Evolutionary conservation across 2,329 filamentous ascomycete species (phyloP).

Genomic region (Exophiala spinifera): DNA sequence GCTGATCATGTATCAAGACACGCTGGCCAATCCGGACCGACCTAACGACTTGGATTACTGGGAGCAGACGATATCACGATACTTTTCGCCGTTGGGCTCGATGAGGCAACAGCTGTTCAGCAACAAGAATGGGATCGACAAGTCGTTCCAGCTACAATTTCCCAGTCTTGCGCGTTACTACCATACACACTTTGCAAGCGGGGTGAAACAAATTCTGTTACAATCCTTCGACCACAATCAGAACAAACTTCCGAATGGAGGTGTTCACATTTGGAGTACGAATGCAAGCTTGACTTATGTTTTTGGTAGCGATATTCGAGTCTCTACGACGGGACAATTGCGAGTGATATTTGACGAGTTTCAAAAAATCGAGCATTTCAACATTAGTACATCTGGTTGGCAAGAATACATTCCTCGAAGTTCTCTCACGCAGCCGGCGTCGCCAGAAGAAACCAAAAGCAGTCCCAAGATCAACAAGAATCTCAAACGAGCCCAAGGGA

Average conservation of each 20-base stretch:
- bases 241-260: constrained; percentile 57
- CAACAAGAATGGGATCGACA: constrained; percentile 55
- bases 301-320: constrained; percentile 79
- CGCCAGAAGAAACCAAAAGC: constrained; percentile 53
- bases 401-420: constrained; percentile 78
- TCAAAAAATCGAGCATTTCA: constrained; percentile 78
- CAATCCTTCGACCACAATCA: constrained; percentile 69
- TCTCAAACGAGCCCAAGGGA: constrained; percentile 47
- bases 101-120: constrained; percentile 69
- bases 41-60: constrained; percentile 72
- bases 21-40: constrained; percentile 44
- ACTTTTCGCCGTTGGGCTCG: constrained; percentile 75
- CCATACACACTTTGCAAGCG: constrained; percentile 81
- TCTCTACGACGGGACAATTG: constrained; percentile 74
- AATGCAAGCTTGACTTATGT: constrained; percentile 83
- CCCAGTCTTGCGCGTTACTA: constrained; percentile 85
- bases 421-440: constrained; percentile 46
- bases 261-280: constrained; percentile 70
- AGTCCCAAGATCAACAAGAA: constrained; percentile 56
- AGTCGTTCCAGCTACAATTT: constrained; percentile 81
- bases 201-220: constrained; percentile 80
- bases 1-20: constrained; percentile 56
- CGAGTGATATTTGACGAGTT: constrained; percentile 74
- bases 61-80: constrained; percentile 73
- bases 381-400: constrained; percentile 72